phyloP scores from a whole-genome alignment of 2,329 filamentous ascomycete species.

The Phyllosticta capitalensis region DNA sequence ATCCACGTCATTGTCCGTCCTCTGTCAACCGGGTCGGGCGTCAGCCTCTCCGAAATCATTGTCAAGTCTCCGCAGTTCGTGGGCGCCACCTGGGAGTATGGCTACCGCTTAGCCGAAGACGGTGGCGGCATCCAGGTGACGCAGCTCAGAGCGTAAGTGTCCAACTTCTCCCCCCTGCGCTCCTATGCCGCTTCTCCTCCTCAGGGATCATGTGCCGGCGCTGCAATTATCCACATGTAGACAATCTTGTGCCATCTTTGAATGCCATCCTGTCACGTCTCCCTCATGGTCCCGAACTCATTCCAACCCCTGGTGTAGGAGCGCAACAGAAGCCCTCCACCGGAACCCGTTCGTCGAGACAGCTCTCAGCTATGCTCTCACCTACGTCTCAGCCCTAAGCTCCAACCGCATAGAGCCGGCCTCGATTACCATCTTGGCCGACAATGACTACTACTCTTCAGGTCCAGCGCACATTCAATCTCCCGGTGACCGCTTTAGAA shows the following conservation, averaged over 20 bases:
- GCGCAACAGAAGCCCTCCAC: conserved; percentile 32
- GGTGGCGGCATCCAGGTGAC: conserved; percentile 74
- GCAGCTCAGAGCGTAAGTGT: conserved; percentile 67
- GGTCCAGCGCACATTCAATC: conserved; percentile 20
- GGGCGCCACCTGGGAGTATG: conserved; percentile 80
- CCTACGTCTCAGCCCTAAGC: conserved; percentile 55
- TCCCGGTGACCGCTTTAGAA: conserved; percentile 51
- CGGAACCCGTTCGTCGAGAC: conserved; percentile 88
- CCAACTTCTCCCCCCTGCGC: conserved; percentile 1
- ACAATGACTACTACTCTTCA: conserved; percentile 90
- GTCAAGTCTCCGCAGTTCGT: conserved; percentile 89
- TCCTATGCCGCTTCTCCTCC: not conserved
- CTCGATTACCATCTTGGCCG: conserved; percentile 77
- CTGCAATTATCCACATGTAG: not conserved
- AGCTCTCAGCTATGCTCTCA: conserved; percentile 76
- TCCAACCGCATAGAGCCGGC: conserved; percentile 51
- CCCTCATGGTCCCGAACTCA: conserved; percentile 9
- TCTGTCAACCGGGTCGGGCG: conserved; percentile 49
- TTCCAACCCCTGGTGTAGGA: conserved; percentile 8
- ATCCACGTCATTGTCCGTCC: conserved; percentile 53
- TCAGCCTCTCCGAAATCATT: conserved; percentile 59
- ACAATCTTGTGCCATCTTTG: not conserved
- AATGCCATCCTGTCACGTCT: not conserved
- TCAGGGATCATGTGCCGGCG: not conserved
- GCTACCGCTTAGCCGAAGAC: conserved; percentile 58